Percentiles rank a stretch among this genome's conserved stretches.
Evolutionary conservation across 139 green algal species (phyloP).

Genomic region (Edaphochlamys debaryana): DNA sequence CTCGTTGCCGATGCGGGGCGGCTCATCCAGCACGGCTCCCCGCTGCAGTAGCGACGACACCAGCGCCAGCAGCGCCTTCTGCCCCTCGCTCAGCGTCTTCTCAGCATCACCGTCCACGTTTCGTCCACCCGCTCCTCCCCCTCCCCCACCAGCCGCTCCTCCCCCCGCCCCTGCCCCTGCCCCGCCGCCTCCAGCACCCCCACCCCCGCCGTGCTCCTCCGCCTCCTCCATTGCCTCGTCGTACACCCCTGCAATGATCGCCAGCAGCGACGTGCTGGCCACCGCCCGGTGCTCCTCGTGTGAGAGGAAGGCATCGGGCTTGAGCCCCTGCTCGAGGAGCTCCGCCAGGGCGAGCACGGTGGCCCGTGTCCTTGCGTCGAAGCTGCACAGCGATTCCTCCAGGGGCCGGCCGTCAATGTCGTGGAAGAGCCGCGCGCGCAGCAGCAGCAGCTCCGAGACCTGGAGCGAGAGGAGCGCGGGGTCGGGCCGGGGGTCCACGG

Average conservation of each 20-base stretch:
- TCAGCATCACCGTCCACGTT: too few species aligned
- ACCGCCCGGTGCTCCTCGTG: too few species aligned
- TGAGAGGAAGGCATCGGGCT: too few species aligned
- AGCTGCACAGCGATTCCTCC: not conserved
- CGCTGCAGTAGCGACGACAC: not conserved
- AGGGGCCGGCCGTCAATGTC: conserved; percentile 19
- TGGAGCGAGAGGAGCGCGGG: too few species aligned
- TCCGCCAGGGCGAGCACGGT: not conserved
- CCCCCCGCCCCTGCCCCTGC: not conserved
- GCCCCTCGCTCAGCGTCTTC: not conserved
- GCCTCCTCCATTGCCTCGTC: not conserved
- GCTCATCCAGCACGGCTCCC: conserved; percentile 17
- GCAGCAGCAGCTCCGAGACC: conserved; percentile 24
- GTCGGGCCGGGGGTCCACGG: too few species aligned
- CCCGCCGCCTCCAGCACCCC: not conserved
- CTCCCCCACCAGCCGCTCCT: too few species aligned
- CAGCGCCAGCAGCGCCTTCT: not conserved
- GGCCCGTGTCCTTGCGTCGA: not conserved
- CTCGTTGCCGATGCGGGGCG: too few species aligned
- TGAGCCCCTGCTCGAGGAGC: not conserved
- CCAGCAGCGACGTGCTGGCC: conserved; percentile 28
- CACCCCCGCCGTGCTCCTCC: not conserved
- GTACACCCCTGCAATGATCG: not conserved
- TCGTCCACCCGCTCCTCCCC: too few species aligned
- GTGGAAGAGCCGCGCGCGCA: conserved; percentile 34